These are phyloP conservation scores for Asterophora parasitica DNA, from an alignment of 768 basidiomycete species.

Conservation along the genomic window DNA sequence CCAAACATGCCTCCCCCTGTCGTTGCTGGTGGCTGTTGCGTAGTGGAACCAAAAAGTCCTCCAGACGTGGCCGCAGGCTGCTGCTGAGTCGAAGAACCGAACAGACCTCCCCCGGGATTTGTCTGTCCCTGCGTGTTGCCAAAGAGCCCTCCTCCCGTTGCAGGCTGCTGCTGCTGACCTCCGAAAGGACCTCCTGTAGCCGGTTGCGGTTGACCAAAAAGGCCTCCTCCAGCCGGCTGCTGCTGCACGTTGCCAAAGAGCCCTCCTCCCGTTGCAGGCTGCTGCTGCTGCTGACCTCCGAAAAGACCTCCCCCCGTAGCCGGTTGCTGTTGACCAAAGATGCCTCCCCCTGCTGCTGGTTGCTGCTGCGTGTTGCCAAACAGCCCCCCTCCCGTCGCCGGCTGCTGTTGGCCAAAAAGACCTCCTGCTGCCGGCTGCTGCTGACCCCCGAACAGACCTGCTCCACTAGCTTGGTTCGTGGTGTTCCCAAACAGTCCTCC, in stretches of 20 bases:
- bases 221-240: conserved; percentile 13
- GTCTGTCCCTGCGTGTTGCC: conserved; percentile 18
- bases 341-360: conserved; percentile 15
- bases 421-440: conserved; percentile 14
- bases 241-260: conserved; percentile 18
- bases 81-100: conserved; percentile 17
- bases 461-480: conserved; percentile 8
- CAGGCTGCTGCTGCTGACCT: conserved; percentile 14
- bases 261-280: conserved; percentile 17
- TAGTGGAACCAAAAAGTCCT: conserved; percentile 18
- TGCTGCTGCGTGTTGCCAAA: conserved; percentile 17
- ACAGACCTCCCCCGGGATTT: conserved; percentile 20
- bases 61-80: conserved; percentile 13
- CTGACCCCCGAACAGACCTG: conserved; percentile 16
- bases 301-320: conserved; percentile 18
- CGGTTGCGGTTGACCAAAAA: conserved; percentile 15
- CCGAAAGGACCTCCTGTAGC: conserved; percentile 20
- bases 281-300: conserved; percentile 16
- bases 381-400: conserved; percentile 16
- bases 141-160: conserved; percentile 20
- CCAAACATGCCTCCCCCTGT: conserved; percentile 23
- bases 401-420: conserved; percentile 22
- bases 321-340: conserved; percentile 15
- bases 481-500: conserved; percentile 26
- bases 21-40: conserved; percentile 21